Base-by-base conservation (phyloP, 352 stramenopile genomes). In the Aphanomyces cochlioides region DNA sequence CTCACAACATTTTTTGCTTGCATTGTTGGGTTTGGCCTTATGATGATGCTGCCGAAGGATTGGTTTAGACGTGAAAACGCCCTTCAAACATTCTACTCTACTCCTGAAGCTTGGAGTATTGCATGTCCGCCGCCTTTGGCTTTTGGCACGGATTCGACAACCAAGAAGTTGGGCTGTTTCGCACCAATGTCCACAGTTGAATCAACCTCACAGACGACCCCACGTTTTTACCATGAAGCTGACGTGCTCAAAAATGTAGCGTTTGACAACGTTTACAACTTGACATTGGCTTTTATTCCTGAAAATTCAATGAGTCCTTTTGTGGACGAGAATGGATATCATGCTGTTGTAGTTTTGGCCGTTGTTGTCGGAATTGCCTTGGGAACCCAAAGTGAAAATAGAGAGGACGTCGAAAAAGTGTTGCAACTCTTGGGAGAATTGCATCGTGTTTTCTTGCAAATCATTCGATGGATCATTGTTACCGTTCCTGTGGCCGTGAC, bases 341-440 rank as follows among this genome's bases (percentile, higher is more conserved):
- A 91, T 6, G 87, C 77, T 41, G 85, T 94, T 41, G 84, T 89
- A 13, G 82, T 83, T 3, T 90, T 93, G 64, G 83, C 85, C 28
- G 74, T 92, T 40, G 80, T 84, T 7, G 75, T 85, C 54, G 87
- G 85, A 56, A 77, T 87, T 21, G 84, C 76, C 21, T 72, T 92
- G 59, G 84, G 83, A 0, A 84, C 81, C 7, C 75, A 87, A 17
- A 7, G 4, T 7, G 21, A 28, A 28, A 28, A 28, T 28, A 28
- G 12, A 4, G 39, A 8, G 12, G 78, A 85, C 34, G 78, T 91
- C 61, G 90, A 92, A 79, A 83, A 84, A 56, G 63, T 94, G 28
- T 75, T 94, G 19, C 82, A 92, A 61, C 90, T 94, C 72, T 79
- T 92, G 15, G 76, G 84, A 13, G 82, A 94, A 39, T 74, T 92